Percentiles rank a stretch among this genome's conserved stretches.
Conservation (phyloP, 768 basidiomycete species). For the Kwoniella dejecticola region DNA sequence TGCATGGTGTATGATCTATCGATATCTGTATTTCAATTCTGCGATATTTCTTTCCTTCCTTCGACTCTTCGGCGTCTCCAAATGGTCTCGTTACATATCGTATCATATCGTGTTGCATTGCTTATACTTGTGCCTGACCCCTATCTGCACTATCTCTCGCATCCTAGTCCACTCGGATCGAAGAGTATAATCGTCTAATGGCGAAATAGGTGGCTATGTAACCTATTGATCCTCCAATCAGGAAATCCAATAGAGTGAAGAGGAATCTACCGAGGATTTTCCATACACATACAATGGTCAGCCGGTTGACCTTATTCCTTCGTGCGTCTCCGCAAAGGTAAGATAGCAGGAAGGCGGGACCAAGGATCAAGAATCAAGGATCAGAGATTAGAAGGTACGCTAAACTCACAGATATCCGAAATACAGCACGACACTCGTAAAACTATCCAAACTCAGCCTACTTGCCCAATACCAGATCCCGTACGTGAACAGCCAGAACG, state of each 20-base stretch:
- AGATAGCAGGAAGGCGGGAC: too few species aligned
- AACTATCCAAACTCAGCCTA: conserved; percentile 78
- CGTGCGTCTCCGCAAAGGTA: too few species aligned
- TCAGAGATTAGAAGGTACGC: too few species aligned
- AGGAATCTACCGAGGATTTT: conserved; percentile 59
- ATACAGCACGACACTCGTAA: conserved; percentile 79
- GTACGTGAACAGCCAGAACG: conserved; percentile 86
- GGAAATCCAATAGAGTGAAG: conserved; percentile 78
- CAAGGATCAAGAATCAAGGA: too few species aligned
- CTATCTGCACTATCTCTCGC: not conserved
- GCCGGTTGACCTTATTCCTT: too few species aligned
- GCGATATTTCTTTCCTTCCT: too few species aligned
- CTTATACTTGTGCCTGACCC: not conserved
- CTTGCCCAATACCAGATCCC: conserved; percentile 72
- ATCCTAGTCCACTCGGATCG: conserved; percentile 50
- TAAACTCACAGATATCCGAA: conserved; percentile 72
- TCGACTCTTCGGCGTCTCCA: too few species aligned
- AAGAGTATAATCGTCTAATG: conserved; percentile 74
- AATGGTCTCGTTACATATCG: too few species aligned
- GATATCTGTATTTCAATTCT: too few species aligned
- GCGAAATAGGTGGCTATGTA: conserved; percentile 91
- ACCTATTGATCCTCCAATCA: conserved; percentile 87
- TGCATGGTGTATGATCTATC: too few species aligned
- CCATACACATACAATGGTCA: too few species aligned
- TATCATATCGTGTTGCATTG: too few species aligned